Percentiles rank a stretch among this genome's conserved stretches.
These are phyloP conservation scores for Eucalyptus cloeziana DNA, from an alignment of 345 rosid species.

Conservation along the genomic window DNA sequence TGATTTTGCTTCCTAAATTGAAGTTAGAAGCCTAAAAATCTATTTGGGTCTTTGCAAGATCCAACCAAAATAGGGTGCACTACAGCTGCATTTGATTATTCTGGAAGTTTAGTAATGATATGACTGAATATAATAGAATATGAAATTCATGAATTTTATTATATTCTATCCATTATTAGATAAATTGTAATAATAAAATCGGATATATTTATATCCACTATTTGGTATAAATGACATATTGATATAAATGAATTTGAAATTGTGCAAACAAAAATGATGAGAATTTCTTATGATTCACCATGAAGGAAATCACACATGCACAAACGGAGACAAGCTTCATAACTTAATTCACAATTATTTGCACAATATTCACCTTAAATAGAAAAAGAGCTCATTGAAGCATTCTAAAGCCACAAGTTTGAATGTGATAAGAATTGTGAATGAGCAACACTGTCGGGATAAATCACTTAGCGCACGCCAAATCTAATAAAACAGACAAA, in stretches of 20 bases:
- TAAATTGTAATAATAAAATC: too few relatives aligned
- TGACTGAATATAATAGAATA: background rate
- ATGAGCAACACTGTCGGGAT: rapidly evolving
- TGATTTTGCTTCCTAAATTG: background rate
- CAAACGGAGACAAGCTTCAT: background rate
- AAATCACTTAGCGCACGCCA: rapidly evolving
- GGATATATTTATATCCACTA: too few relatives aligned
- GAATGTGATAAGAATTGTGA: background rate
- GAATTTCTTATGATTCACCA: background rate
- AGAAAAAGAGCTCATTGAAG: background rate
- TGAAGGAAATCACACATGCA: background rate
- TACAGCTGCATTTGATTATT: background rate
- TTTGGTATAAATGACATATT: too few relatives aligned
- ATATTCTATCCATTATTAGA: too few relatives aligned
- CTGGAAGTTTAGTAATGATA: background rate
- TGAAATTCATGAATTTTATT: too few relatives aligned
- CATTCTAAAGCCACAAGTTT: background rate
- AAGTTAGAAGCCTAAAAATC: background rate
- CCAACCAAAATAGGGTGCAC: background rate
- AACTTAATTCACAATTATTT: too few relatives aligned
- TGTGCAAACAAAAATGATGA: too few relatives aligned
- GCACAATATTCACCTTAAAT: background rate
- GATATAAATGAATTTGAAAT: too few relatives aligned
- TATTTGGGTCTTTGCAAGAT: background rate
- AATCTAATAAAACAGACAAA: background rate